Evolutionary conservation across 2,329 filamentous ascomycete species (phyloP), one percentile per base, ranked within the genome.

Genomic region (Colletotrichum limetticola): DNA sequence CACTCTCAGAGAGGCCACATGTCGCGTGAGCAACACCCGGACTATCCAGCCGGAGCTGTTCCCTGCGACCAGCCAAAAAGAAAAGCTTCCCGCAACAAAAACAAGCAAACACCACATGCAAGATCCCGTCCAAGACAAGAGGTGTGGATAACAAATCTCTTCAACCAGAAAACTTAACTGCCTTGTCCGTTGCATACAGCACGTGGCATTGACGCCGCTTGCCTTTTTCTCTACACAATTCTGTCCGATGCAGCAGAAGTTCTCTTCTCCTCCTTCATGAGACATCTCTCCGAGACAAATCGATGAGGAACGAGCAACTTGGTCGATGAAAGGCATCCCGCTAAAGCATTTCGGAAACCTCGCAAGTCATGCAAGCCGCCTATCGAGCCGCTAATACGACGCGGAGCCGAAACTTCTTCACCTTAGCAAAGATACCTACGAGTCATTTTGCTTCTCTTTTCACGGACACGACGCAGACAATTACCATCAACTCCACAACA

Each of bases 21-120:
- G 60, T 70, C 60, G 71, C 66, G 56, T 73, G 66, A 71, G 71
- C 58, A 62, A 62, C 65, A 68, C n/a, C 26, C 52, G 57, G 57
- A 67, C 24, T 49, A 8, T 46, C 16, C 28, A 57, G 19, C n/a
- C 30, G 52, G 30, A 60, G 66, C 66, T 61, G 55, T 72, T 65
- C 70, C 70, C 49, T 72, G 60, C 32, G 32, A 35, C 32, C 32
- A 35, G 32, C 46, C 35, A 16, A 52, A 57, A 57, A 67, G 52
- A 12, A 52, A 19, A 65, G 60, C 57, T 35, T 56, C 59, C 49
- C 55, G 46, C 66, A 70, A 57, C 53, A 12, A 42, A 66, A 65
- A 52, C 55, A 65, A 64, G 52, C 37, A 56, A 64, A 56, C 26
- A 49, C 35, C 60, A 30, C 35, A 71, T 62, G 63, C 63, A 57